These are phyloP conservation scores for Carallia brachiata DNA, from an alignment of 345 rosid genomes.

Conservation along the genomic window DNA sequence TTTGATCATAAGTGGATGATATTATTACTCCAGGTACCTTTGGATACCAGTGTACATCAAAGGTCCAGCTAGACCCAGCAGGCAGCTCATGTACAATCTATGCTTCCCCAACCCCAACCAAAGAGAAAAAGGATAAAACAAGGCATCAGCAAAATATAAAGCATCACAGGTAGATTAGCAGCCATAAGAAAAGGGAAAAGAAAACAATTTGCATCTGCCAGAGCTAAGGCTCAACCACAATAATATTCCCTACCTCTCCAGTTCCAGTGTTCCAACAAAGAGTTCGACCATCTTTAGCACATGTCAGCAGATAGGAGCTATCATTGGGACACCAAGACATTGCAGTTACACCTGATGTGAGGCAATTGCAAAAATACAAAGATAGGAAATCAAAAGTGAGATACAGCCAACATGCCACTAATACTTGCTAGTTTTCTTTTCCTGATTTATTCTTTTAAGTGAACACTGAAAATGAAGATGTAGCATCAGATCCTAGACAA, in stretches of 20 bases:
- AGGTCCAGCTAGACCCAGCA: conserved; percentile 96
- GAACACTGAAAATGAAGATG: too few species aligned
- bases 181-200: not conserved
- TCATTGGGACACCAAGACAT: conserved; percentile 99
- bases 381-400: not conserved
- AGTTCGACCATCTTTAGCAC: conserved; percentile 96
- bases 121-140: not conserved
- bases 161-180: not conserved
- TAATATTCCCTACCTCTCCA: conserved; percentile 60
- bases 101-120: not conserved
- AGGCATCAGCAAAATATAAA: not conserved
- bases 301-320: conserved; percentile 90
- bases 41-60: conserved; percentile 98
- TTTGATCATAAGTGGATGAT: conserved; percentile 97
- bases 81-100: conserved; percentile 93
- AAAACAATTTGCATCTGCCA: not conserved
- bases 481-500: too few species aligned
- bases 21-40: conserved; percentile 93
- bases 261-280: conserved; percentile 95
- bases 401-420: too few species aligned
- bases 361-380: not conserved
- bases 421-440: too few species aligned
- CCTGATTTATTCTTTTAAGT: too few species aligned
- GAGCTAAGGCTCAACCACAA: conserved; percentile 3
- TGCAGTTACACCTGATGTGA: conserved; percentile 83